Evolutionary conservation across 345 rosid genomes (phyloP).

Genomic region (Lenwebbia sp.): DNA sequence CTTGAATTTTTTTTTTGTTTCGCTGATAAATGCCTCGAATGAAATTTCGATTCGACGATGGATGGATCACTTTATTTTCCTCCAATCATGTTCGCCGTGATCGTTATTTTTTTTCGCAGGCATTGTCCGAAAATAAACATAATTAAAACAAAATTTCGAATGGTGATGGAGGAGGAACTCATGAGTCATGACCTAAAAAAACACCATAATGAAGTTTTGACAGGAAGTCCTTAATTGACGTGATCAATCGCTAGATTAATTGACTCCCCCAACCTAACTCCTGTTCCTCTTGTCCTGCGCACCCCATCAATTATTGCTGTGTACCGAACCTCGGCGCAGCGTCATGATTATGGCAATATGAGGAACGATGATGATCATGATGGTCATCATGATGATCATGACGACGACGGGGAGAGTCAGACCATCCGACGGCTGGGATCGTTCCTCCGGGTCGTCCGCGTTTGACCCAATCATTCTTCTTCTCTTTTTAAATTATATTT

Average conservation of each 20-base stretch:
- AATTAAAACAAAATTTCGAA: background rate
- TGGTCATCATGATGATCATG: background rate
- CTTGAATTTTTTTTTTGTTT: background rate
- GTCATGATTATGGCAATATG: background rate
- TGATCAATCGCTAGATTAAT: background rate
- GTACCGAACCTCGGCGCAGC: background rate
- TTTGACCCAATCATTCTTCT: too few species aligned
- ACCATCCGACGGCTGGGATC: constrained; percentile 6
- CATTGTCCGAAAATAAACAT: background rate
- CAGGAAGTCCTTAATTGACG: background rate
- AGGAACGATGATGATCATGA: background rate
- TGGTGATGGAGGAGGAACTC: background rate
- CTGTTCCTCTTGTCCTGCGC: background rate
- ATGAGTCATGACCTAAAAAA: background rate
- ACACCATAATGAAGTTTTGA: background rate
- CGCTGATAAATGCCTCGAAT: accelerated
- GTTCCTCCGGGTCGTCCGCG: background rate
- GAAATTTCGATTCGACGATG: background rate
- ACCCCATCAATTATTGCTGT: background rate
- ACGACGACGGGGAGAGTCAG: background rate
- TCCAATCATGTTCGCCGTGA: background rate
- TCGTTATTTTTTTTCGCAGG: too few species aligned
- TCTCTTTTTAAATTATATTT: too few species aligned
- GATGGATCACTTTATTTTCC: background rate
- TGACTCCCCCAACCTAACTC: background rate